Conservation (phyloP, 805 yeast species). For the Ogataea neopini region DNA sequence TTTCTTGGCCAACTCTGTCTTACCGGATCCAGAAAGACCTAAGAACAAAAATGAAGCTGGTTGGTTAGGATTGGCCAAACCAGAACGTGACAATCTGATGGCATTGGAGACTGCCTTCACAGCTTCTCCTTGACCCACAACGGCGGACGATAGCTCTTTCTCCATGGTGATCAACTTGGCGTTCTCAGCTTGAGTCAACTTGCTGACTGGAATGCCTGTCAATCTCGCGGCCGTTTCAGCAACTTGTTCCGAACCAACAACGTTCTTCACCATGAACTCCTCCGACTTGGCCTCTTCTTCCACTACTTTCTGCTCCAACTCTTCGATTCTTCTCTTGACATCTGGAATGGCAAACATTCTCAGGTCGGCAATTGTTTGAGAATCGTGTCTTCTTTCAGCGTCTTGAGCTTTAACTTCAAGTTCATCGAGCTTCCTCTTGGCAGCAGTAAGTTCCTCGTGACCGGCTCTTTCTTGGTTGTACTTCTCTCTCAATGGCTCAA, state of each 20-base stretch:
- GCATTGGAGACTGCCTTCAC: slow-evolving; percentile 96
- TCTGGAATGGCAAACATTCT: slow-evolving; percentile 98
- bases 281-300: slow-evolving; percentile 55
- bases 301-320: slow-evolving; percentile 73
- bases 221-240: slow-evolving; percentile 58
- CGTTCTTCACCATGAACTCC: slow-evolving; percentile 76
- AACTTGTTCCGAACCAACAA: slow-evolving; percentile 64
- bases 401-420: slow-evolving; percentile 89
- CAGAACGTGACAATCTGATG: slow-evolving; percentile 88
- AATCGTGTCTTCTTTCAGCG: slow-evolving; percentile 96
- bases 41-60: slow-evolving; percentile 94
- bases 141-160: slow-evolving; percentile 72
- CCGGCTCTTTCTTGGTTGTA: slow-evolving; percentile 86
- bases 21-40: slow-evolving; percentile 97
- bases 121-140: slow-evolving; percentile 95
- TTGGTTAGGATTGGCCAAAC: slow-evolving; percentile 92
- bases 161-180: slow-evolving; percentile 94
- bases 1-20: slow-evolving; percentile 96
- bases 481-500: slow-evolving; percentile 81
- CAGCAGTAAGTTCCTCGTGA: slow-evolving; percentile 84
- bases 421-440: slow-evolving; percentile 90
- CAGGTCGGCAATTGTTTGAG: slow-evolving; percentile 91
- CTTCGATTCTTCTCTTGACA: slow-evolving; percentile 69
- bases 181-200: slow-evolving; percentile 94
- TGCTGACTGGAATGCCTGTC: slow-evolving; percentile 95